A percentile compares a stretch with the other conserved stretches of the same genome.
Evolutionary conservation across 2,329 filamentous ascomycete species (phyloP).

Genomic region (Aspergillus brasiliensis): DNA sequence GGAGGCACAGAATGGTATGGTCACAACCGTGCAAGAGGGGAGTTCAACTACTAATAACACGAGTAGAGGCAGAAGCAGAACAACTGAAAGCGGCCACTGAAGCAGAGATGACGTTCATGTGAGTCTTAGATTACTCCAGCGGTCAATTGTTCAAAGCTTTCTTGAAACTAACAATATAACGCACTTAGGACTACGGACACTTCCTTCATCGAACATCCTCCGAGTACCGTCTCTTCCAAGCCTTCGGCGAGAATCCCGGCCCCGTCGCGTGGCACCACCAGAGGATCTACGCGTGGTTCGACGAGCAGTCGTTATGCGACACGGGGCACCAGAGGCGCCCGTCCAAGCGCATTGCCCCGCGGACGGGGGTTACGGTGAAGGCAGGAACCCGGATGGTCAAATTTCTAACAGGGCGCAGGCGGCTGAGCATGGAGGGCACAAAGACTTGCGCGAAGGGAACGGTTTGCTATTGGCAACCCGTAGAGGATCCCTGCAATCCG

Average conservation of each 20-base stretch:
- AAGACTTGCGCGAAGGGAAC: background rate
- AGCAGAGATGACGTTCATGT: constrained; percentile 83
- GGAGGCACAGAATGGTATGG: constrained; percentile 53
- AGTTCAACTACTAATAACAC: background rate
- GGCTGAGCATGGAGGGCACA: background rate
- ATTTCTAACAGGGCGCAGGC: background rate
- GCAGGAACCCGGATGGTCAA: background rate
- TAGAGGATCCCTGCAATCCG: background rate
- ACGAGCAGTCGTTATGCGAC: constrained; percentile 40
- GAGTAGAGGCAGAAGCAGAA: constrained; percentile 38
- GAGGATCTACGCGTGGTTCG: constrained; percentile 26
- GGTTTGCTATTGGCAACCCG: background rate
- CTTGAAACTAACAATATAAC: constrained; percentile 9
- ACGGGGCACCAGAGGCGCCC: constrained; percentile 36
- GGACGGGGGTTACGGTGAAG: constrained; percentile 42
- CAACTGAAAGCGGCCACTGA: constrained; percentile 48
- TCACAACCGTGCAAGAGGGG: too few relatives aligned
- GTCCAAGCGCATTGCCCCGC: constrained; percentile 43
- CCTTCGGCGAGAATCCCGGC: constrained; percentile 37
- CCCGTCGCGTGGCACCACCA: constrained; percentile 25
- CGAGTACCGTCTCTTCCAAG: constrained; percentile 52
- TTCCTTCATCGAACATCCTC: constrained; percentile 85
- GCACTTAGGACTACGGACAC: constrained; percentile 78
- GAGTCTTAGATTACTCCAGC: constrained; percentile 35
- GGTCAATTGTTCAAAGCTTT: background rate